Base-by-base conservation (phyloP, 495 filamentous ascomycete species). In the Neurospora terricola region DNA sequence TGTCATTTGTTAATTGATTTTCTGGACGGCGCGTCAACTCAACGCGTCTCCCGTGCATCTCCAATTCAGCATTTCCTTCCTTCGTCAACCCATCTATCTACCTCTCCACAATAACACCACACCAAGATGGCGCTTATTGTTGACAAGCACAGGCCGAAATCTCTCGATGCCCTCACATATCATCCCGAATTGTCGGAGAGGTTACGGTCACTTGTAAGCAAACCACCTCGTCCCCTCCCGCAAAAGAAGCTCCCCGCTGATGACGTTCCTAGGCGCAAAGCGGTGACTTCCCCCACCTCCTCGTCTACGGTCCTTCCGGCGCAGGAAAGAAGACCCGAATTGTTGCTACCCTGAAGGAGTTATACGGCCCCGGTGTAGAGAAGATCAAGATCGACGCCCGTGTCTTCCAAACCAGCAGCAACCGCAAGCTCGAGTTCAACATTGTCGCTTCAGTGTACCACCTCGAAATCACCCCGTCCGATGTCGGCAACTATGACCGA, bases 391-490 rank as follows among this genome's bases (percentile, higher is more conserved):
- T 97, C 84, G 94, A 98, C 80, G 91, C 93, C 27, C 91, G 96
- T 75, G 90, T 97, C 71, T 99, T 98, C 87, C 94, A 97, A 81
- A 98, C 96, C 1, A 95, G 90, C 23, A 90, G 90, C 79, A 97
- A 97, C 82, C 94, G 96, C 76, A 99, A 98, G 81, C 89, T 98
- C 73, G 96, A 99, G 83, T 99, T 99, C 87, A 99, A 96, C 84
- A 97, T 98, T 74, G 96, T 98, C 68, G 88, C 94, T 36, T 97
- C 94, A 0, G 88, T 97, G 68, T 98, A 99, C 83, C 96, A 99
- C 77, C 90, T 99, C 73, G 96, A 99, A 80, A 99, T 99, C 78
- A 99, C 96, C 3, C 96, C 96, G 2, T 95, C 93, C 1, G 96
- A 99, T 77, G 95, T 99, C n/a, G 96, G 95, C 69, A 94, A 90